These are phyloP conservation scores for Corinectria fuckeliana DNA, from an alignment of 2,329 filamentous ascomycete species.

Conservation along the genomic window DNA sequence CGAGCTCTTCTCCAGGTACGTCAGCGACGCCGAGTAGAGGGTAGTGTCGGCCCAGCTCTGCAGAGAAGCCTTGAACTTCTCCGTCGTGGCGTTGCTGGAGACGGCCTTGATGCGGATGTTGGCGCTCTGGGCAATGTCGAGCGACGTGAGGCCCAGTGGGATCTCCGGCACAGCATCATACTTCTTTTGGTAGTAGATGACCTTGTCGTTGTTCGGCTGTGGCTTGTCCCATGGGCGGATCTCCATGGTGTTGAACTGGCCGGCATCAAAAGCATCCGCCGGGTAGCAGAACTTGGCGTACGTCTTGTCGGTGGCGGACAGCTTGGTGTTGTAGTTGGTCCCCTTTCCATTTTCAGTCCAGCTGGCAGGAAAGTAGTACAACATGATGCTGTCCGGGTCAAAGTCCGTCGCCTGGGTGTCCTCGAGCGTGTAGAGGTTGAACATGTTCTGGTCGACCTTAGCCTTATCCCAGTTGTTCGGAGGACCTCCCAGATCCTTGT, in stretches of 20 bases:
- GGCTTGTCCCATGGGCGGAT: constrained; percentile 13
- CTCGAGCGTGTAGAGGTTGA: constrained; percentile 1
- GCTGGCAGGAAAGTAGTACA: constrained; percentile 26
- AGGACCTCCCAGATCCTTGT: constrained; percentile 3
- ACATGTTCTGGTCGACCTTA: constrained; percentile 12
- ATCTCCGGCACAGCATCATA: background rate
- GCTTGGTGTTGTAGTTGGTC: constrained; percentile 16
- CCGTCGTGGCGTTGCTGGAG: background rate
- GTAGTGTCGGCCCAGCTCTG: constrained; percentile 20
- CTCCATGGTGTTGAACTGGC: constrained; percentile 26
- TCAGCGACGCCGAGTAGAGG: constrained; percentile 12
- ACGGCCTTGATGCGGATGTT: constrained; percentile 21
- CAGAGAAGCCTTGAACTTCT: constrained; percentile 7
- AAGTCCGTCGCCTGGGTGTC: constrained; percentile 19
- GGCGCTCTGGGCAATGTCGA: constrained; percentile 8
- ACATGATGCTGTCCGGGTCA: constrained; percentile 33
- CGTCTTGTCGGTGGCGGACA: constrained; percentile 29
- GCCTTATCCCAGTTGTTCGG: constrained; percentile 14
- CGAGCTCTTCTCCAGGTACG: constrained; percentile 8
- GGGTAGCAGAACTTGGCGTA: constrained; percentile 29
- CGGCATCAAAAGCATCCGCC: background rate
- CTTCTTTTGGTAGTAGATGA: background rate
- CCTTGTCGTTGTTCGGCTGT: background rate
- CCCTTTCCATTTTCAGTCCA: constrained; percentile 22
- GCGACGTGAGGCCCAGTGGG: constrained; percentile 8